Evolutionary conservation across 2,329 filamentous ascomycete genomes (phyloP).

Genomic region (Microascus cirrosus): DNA sequence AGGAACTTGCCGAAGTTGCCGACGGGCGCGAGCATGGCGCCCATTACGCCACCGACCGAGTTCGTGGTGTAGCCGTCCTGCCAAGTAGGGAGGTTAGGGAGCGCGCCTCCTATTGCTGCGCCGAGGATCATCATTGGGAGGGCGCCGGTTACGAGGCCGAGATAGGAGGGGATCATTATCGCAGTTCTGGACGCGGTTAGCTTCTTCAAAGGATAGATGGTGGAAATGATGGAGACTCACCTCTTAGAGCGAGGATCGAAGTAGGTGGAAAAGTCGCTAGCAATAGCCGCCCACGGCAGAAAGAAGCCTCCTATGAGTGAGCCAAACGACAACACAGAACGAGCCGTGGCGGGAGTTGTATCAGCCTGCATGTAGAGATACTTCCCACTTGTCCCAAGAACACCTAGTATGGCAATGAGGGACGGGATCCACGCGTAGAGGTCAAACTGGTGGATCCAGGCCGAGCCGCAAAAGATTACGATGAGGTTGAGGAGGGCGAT

Average conservation of each 20-base stretch:
- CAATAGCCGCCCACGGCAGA: constrained; percentile 26
- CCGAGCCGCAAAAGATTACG: constrained; percentile 35
- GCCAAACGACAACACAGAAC: constrained; percentile 19
- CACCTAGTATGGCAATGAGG: constrained; percentile 25
- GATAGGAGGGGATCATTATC: constrained; percentile 3
- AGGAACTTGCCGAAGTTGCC: constrained; percentile 20
- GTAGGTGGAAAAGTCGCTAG: constrained; percentile 28
- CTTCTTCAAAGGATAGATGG: background rate
- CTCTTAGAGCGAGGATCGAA: constrained; percentile 10
- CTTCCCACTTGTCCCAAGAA: constrained; percentile 25
- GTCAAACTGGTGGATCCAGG: constrained; percentile 31
- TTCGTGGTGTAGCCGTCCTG: constrained; percentile 9
- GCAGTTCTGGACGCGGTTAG: background rate
- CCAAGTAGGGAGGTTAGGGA: constrained; percentile 11
- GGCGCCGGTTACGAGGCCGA: constrained; percentile 6
- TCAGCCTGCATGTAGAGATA: constrained; percentile 23
- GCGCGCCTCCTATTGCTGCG: constrained; percentile 18
- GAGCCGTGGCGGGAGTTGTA: constrained; percentile 10
- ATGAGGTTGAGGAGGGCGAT: constrained; percentile 30
- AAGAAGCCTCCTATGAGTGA: constrained; percentile 29
- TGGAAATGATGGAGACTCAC: background rate
- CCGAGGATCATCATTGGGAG: constrained; percentile 21
- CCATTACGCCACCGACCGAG: constrained; percentile 12
- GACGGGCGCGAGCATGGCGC: constrained; percentile 11
- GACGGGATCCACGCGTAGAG: constrained; percentile 33